phyloP scores from a whole-genome alignment of 495 filamentous ascomycete genomes.

The Penicillium canescens region DNA sequence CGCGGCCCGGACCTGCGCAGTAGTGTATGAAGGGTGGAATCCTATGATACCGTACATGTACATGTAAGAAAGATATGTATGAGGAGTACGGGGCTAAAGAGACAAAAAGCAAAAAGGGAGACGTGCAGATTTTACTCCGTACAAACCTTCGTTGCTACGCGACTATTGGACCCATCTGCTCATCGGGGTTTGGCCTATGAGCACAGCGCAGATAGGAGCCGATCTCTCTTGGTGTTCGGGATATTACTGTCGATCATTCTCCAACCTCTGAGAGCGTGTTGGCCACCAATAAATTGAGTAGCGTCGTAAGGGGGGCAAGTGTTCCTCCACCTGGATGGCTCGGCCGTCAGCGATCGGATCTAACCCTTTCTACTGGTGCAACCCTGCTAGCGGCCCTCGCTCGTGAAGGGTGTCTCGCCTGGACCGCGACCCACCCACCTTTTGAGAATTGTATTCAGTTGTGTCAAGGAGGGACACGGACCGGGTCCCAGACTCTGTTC shows the following conservation, averaged over 20 bases:
- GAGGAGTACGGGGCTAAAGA: background rate
- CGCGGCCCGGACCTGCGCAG: slow-evolving; percentile 2
- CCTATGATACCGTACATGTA: background rate
- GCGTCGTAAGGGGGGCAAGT: slow-evolving; percentile 1
- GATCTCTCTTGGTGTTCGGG: slow-evolving; percentile 15
- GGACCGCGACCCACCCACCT: no score
- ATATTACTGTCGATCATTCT: slow-evolving; percentile 23
- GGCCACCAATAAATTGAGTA: background rate
- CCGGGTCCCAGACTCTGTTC: no score
- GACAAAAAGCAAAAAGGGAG: slow-evolving; percentile 1
- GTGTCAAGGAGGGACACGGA: no score
- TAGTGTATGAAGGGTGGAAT: slow-evolving; percentile 1
- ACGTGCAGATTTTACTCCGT: background rate
- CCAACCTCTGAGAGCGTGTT: slow-evolving; percentile 3
- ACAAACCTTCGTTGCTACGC: slow-evolving; percentile 6
- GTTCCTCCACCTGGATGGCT: background rate
- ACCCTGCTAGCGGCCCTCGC: no score
- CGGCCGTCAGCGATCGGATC: background rate
- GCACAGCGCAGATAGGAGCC: background rate
- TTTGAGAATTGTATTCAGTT: no score
- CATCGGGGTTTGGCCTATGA: slow-evolving; percentile 13
- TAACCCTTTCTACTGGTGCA: background rate
- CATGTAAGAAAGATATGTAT: no score
- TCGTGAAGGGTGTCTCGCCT: no score
- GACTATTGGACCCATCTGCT: slow-evolving; percentile 12